Base-by-base conservation (phyloP, 148 eudicot genomes). In the Dysphania ambrosioides region DNA sequence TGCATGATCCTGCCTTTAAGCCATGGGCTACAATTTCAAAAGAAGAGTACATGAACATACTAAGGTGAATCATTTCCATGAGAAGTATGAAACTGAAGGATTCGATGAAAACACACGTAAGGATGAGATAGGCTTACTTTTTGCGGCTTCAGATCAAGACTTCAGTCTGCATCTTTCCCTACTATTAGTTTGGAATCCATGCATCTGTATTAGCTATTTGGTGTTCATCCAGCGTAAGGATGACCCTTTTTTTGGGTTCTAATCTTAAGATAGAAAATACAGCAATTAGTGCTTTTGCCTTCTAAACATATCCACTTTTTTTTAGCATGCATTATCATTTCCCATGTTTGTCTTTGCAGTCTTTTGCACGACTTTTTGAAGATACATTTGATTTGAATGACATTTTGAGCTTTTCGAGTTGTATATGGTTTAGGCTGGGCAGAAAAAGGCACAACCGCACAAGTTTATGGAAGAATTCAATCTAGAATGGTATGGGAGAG, bases 401-500 rank as follows among this genome's bases (percentile, higher is more conserved):
- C 32, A 31, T 9, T 31, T 26, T n/a, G 26, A 13, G 55, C 27
- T 31, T 32, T 35, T 30, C 58, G 47, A 21, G 23, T 4, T 60
- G 71, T 47, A 30, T 70, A n/a, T 70, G 74, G 23, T 72, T 66
- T 87, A 94, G 98, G 93, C 98, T 72, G 98, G 98, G 75, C 83
- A 75, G 77, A 82, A 72, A 80, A 94, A 84, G 81, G 98, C 98
- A 41, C 92, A 77, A 76, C 85, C 96, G 83, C 98, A 94, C 89
- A 89, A 87, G 72, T 92, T 94, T 82, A 94, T 94, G 98, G 93
- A 90, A 86, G 88, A 91, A 80, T 92, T 94, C 68, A 90, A 94
- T 62, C 83, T 88, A 26, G 98, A 92, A 82, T 94, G 97, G 93
- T 89, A 87, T 68, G 96, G 92, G 47, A 82, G 70, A 72, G 90